These are phyloP conservation scores for Colletotrichum tabaci DNA, from an alignment of 2,329 filamentous ascomycete species.

Conservation along the genomic window DNA sequence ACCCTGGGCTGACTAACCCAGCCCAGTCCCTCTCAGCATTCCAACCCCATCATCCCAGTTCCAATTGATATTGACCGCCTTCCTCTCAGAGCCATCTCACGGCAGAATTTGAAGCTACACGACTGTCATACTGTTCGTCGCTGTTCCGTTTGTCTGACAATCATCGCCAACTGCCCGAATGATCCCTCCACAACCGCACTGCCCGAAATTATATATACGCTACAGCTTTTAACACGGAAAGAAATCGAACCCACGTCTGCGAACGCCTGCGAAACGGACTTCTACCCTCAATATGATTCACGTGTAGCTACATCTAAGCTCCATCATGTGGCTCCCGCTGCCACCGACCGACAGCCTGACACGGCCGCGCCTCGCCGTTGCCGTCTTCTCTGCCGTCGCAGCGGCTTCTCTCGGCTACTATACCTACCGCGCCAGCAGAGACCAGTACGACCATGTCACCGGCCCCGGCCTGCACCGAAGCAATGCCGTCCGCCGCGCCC, in stretches of 20 bases:
- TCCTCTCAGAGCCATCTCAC: neutral
- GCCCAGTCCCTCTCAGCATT: too few species aligned
- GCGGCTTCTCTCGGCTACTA: constrained; percentile 72
- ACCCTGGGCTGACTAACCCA: constrained; percentile 24
- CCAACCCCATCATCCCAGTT: too few species aligned
- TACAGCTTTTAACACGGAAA: neutral
- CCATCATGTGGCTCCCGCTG: constrained; percentile 63
- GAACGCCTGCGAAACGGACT: neutral
- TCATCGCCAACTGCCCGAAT: constrained; percentile 1
- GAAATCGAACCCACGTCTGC: neutral
- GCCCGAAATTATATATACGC: neutral
- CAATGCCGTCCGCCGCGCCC: constrained; percentile 74
- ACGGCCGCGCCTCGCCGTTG: constrained; percentile 69
- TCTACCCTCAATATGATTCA: constrained; percentile 32
- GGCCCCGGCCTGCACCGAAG: constrained; percentile 71
- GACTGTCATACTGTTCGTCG: constrained; percentile 2
- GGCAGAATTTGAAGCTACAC: constrained; percentile 37
- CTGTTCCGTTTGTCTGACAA: constrained; percentile 8
- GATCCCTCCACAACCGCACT: neutral
- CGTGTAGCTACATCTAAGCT: constrained; percentile 33
- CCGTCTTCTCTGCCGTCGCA: constrained; percentile 69
- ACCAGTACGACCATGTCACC: constrained; percentile 41
- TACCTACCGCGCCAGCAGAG: constrained; percentile 60
- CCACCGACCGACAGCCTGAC: constrained; percentile 68
- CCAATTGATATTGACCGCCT: neutral